Evolutionary conservation across 192 early-diverging fungal genomes (phyloP).

Genomic region (Obelidium mucronatum): DNA sequence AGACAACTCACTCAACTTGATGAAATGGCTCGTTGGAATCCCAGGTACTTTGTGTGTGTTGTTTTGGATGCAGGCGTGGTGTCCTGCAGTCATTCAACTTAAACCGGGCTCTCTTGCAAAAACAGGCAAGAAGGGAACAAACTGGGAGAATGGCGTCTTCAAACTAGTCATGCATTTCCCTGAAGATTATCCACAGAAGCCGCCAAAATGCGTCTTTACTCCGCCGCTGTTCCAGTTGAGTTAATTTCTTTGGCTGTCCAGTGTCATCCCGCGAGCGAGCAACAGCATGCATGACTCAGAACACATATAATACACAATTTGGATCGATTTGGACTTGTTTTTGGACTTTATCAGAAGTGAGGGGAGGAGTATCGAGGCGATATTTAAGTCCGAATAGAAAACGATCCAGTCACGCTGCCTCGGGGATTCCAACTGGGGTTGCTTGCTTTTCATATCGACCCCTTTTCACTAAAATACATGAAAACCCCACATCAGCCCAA

Average conservation of each 20-base stretch:
- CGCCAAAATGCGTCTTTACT: constrained; percentile 76
- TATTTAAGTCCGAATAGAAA: no score
- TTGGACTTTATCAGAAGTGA: no score
- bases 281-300: no score
- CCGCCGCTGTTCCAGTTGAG: constrained; percentile 46
- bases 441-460: no score
- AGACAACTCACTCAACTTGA: constrained; percentile 82
- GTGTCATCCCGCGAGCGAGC: not conserved
- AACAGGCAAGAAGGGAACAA: constrained; percentile 54
- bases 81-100: not conserved
- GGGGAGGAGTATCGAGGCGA: no score
- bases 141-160: constrained; percentile 91
- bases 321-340: no score
- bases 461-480: no score
- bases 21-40: constrained; percentile 84
- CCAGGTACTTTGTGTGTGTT: constrained; percentile 61
- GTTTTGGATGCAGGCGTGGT: not conserved
- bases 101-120: not conserved
- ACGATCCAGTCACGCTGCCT: no score
- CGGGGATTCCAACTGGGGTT: no score
- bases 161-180: constrained; percentile 75
- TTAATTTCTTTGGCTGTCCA: not conserved
- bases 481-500: no score
- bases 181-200: constrained; percentile 87
- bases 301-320: no score